Base-by-base conservation (phyloP, 2,329 filamentous ascomycete genomes). In the Karstenula rhodostoma region DNA sequence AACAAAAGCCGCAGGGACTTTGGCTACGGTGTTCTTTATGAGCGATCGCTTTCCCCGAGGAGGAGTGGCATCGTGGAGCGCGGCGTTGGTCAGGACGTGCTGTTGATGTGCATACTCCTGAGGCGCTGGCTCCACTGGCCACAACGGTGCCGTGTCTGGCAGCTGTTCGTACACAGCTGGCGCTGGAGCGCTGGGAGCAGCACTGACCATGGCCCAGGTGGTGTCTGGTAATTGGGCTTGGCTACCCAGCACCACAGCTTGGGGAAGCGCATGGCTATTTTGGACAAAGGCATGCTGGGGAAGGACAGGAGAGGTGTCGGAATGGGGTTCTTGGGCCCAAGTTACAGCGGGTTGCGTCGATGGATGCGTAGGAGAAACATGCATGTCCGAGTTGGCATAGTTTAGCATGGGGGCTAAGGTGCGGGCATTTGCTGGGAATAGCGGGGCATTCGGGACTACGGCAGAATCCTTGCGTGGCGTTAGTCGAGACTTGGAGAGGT, bases 1-100 rank as follows among this genome's bases (percentile, higher is more conserved):
- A n/a, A 71, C 70, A 48, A 73, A 77, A 3, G 73, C 72, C 13
- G 74, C 71, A 19, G 73, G 69, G n/a, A 76, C 68, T 56, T 69
- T 73, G 2, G 73, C 66, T 19, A 63, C 60, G 48, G 70, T 73
- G 53, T 70, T 71, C 58, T 70, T 74, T n/a, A 61, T 48, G 12
- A 58, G 33, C 4, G 47, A n/a, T 25, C 57, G 50, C 17, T 53
- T 59, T n/a, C n/a, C 61, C 19, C 65, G 56, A 7, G 57, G 17
- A 42, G 62, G 56, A 4, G 48, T 52, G 4, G 50, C 29, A 7
- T 53, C 15, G 8, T 59, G 61, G 23, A 58, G 27, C 6, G 62
- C 42, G 10, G 66, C 64, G 12, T 67, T 56, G 12, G 59, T 15
- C 17, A 63, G 62, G 27, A 48, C 43, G 19, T 61, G 59, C 32